These are phyloP conservation scores for Chenopodium berlandieri DNA, from an alignment of 148 eudicot genomes.

Conservation along the genomic window DNA sequence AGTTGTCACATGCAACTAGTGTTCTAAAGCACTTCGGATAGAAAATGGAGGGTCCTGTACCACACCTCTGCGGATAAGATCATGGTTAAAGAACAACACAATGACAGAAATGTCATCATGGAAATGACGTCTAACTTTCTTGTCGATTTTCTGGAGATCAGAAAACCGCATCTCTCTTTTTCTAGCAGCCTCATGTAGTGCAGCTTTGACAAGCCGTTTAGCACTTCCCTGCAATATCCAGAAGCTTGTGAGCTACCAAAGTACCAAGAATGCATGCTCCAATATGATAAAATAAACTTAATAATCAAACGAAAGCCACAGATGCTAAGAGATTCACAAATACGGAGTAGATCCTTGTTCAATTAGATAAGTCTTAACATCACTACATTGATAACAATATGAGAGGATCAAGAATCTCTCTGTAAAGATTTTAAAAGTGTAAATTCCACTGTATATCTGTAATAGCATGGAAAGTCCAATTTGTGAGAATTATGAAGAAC, in stretches of 20 bases:
- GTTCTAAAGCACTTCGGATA: constrained; percentile 56
- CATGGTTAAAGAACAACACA: constrained; percentile 70
- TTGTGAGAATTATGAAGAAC: too few species aligned
- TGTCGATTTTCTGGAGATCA: constrained; percentile 68
- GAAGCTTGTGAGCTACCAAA: background rate
- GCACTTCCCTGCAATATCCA: constrained; percentile 63
- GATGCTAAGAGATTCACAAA: too few species aligned
- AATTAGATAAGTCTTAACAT: too few species aligned
- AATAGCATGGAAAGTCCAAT: too few species aligned
- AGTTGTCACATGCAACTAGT: constrained; percentile 29
- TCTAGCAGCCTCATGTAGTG: constrained; percentile 77
- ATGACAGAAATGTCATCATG: constrained; percentile 76
- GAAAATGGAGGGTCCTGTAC: constrained; percentile 51
- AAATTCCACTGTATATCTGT: too few species aligned
- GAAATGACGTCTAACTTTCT: constrained; percentile 73
- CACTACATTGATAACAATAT: too few species aligned
- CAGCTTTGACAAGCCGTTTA: constrained; percentile 64
- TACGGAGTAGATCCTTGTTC: too few species aligned
- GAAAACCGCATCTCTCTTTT: constrained; percentile 76
- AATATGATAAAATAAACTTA: too few species aligned
- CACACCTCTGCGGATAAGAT: constrained; percentile 49
- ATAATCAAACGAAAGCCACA: too few species aligned
- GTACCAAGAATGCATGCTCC: background rate
- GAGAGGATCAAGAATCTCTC: too few species aligned
- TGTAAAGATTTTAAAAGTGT: too few species aligned